Base-by-base conservation (phyloP, 441 rosid species). In the Populus hybrid region DNA sequence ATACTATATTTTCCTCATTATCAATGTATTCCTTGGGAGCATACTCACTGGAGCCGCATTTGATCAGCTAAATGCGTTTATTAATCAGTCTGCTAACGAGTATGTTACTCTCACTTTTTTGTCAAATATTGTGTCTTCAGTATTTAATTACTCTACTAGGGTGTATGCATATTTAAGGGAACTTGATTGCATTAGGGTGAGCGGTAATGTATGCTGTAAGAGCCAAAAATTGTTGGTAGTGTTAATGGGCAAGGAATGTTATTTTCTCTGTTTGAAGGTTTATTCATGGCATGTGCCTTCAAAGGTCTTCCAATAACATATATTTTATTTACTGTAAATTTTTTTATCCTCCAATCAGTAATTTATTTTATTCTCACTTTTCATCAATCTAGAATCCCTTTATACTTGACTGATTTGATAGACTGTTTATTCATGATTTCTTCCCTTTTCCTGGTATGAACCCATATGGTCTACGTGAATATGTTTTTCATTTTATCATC, bases 21-120 rank as follows among this genome's bases (percentile, higher is more conserved):
- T 94, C 76, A 96, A 96, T 36, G 94, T 92, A 18, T 96, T 96
- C 83, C 92, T 94, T 24, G 94, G 84, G 69, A 96, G 85, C 79
- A 81, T 96, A 76, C 77, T 94, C 7, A 69, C 90, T 28, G 98
- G 98, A 65, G 84, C 90, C 80, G 99, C 99, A 64, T 85, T 93
- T 75, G 94, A 94, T 53, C 98, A 96, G 86, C 93, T 96, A 74
- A 71, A 79, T 68, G 45, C 97, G 75, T 94, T 89, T 80, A 42
- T 91, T 21, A 81, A 92, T 59, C 90, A 92, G 76, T 89, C 98
- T 0, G 82, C 97, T 59, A 88, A 78, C 29, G 80, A 89, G 98
- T 96, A 92, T 1, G 97, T 78, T 65, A 45, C 67, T 29, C 69
- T 78, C 69, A 18, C 24, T 20, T 35, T 21, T 38, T 45, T 45